Conservation (phyloP, 805 yeast species). For the Sugiyamaella floridensis region DNA sequence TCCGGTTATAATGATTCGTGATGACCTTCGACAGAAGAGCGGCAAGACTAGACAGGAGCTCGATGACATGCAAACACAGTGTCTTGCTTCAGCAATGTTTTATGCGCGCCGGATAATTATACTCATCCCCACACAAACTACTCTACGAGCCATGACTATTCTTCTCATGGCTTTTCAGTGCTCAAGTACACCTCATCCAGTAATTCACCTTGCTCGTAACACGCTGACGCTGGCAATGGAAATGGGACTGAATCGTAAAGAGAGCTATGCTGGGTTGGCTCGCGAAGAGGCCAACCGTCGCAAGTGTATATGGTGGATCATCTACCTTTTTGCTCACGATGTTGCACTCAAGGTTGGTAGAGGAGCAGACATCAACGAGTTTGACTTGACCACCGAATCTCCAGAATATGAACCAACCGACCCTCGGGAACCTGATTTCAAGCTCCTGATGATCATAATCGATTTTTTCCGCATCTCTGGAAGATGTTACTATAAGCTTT, state of each 20-base stretch:
- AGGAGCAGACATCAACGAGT: slow-evolving; percentile 37
- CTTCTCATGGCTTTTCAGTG: slow-evolving; percentile 10
- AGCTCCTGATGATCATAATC: neutral
- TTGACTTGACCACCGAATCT: slow-evolving; percentile 13
- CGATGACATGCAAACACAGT: neutral
- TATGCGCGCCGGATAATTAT: slow-evolving; percentile 9
- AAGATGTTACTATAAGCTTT: slow-evolving; percentile 11
- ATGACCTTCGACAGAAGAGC: neutral
- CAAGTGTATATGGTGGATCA: slow-evolving; percentile 43
- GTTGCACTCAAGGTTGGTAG: slow-evolving; percentile 42
- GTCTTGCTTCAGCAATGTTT: slow-evolving; percentile 4
- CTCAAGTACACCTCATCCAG: slow-evolving; percentile 9
- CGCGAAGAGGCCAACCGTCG: slow-evolving; percentile 35
- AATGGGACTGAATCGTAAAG: slow-evolving; percentile 50
- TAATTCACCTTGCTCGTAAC: slow-evolving; percentile 18
- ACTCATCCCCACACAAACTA: slow-evolving; percentile 5
- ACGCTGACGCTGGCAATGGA: slow-evolving; percentile 51
- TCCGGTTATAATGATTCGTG: slow-evolving; percentile 2
- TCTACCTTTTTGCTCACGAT: slow-evolving; percentile 43
- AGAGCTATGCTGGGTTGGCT: slow-evolving; percentile 35
- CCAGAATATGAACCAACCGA: slow-evolving; percentile 6
- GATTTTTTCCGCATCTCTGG: slow-evolving; percentile 11
- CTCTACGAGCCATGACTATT: slow-evolving; percentile 8
- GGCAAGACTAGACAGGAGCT: neutral
- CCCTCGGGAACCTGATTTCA: neutral